Percentiles rank a stretch among this genome's conserved stretches.
Evolutionary conservation across 2,329 filamentous ascomycete genomes (phyloP).

Genomic region (Fusarium sp.): DNA sequence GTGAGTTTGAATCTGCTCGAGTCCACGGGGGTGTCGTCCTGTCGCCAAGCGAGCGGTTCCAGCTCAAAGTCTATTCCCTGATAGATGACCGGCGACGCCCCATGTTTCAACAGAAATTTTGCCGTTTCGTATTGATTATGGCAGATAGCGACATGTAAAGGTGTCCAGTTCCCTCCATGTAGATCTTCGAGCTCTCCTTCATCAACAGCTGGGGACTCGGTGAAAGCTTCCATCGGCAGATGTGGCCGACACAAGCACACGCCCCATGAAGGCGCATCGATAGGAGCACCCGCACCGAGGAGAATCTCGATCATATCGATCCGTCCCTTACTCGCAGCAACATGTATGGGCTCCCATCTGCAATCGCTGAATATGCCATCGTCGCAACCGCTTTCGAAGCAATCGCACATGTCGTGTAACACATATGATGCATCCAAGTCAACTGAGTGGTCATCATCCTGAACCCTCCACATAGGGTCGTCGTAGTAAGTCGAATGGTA

Average conservation of each 20-base stretch:
- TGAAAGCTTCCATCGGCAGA: conserved; percentile 44
- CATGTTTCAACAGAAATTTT: conserved; percentile 39
- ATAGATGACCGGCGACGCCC: conserved; percentile 42
- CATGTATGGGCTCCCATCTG: conserved; percentile 44
- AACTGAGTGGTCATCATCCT: conserved; percentile 44
- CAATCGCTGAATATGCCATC: conserved; percentile 47
- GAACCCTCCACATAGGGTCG: conserved; percentile 42
- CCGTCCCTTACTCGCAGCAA: conserved; percentile 45
- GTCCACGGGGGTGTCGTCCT: conserved; percentile 39
- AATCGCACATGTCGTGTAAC: conserved; percentile 42
- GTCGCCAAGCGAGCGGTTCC: conserved; percentile 36
- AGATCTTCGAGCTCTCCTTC: conserved; percentile 45
- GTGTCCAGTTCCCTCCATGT: conserved; percentile 46
- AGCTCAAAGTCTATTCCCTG: conserved; percentile 44
- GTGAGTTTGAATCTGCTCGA: conserved; percentile 41
- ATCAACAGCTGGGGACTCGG: conserved; percentile 41
- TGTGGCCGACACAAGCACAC: conserved; percentile 45
- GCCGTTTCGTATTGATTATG: conserved; percentile 42
- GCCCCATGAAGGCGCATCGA: conserved; percentile 45
- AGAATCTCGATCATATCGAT: conserved; percentile 45
- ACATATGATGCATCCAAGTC: conserved; percentile 43
- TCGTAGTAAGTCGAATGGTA: conserved; percentile 46
- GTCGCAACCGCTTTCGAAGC: conserved; percentile 44
- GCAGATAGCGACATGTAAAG: conserved; percentile 45
- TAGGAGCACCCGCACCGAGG: conserved; percentile 39